Conservation (phyloP, 495 filamentous ascomycete species). For the Evansstolkia leycettana region DNA sequence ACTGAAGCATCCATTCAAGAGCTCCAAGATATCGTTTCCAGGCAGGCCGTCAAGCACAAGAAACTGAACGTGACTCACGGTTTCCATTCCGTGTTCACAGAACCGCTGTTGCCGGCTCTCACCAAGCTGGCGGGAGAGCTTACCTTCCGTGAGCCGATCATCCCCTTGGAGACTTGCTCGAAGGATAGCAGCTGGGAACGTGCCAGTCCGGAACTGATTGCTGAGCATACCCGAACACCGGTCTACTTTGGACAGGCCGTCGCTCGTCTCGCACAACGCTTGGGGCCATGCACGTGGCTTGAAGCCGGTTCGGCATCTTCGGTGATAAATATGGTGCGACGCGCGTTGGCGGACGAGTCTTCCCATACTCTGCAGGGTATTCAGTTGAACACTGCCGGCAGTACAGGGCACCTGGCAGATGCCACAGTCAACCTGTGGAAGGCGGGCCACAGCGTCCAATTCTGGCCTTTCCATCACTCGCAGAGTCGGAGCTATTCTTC, state of each 20-base stretch:
- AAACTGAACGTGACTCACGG: constrained; percentile 32
- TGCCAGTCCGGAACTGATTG: constrained; percentile 7
- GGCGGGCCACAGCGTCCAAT: constrained; percentile 11
- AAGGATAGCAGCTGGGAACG: constrained; percentile 3
- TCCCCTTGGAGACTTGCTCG: constrained; percentile 18
- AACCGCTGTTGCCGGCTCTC: constrained; percentile 20
- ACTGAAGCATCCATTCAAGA: constrained; percentile 20
- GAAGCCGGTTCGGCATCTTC: constrained; percentile 27
- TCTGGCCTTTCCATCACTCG: constrained; percentile 18
- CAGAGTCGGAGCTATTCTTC: constrained; percentile 4
- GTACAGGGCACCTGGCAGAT: constrained; percentile 5
- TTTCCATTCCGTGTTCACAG: constrained; percentile 35
- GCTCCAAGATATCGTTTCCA: constrained; percentile 8
- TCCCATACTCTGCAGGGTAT: constrained; percentile 5
- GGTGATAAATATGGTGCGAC: constrained; percentile 17
- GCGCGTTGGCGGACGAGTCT: constrained; percentile 8
- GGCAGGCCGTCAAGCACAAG: constrained; percentile 13
- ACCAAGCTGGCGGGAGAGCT: constrained; percentile 13
- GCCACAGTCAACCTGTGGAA: constrained; percentile 19
- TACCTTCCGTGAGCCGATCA: constrained; percentile 13
- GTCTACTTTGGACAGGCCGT: constrained; percentile 32
- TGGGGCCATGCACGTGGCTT: constrained; percentile 17
- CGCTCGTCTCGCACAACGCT: constrained; percentile 11
- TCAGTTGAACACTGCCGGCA: constrained; percentile 3
- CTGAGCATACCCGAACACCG: constrained; percentile 21